Percentiles rank a stretch among this genome's conserved stretches.
Conservation (phyloP, 345 rosid genomes). For the Brassica carinata region DNA sequence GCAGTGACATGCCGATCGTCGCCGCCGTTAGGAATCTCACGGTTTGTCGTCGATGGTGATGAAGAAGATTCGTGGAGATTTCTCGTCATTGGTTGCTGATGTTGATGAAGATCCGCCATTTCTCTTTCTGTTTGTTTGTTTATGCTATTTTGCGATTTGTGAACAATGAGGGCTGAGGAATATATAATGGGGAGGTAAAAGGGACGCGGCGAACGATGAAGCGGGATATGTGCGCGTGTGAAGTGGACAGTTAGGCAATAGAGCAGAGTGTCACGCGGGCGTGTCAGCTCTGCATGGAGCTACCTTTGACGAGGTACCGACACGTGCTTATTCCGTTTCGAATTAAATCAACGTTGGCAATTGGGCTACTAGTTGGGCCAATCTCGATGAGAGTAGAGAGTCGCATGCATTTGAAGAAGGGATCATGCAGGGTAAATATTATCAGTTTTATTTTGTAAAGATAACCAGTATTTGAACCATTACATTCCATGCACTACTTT, state of each 20-base stretch:
- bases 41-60: conserved; percentile 40
- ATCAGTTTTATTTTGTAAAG: background rate
- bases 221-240: background rate
- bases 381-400: background rate
- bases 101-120: conserved; percentile 42
- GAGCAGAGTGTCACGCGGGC: conserved; percentile 9
- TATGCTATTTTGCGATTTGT: background rate
- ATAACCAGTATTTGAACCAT: no score
- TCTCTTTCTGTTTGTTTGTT: background rate
- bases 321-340: background rate
- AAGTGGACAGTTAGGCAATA: background rate
- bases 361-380: background rate
- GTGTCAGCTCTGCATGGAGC: conserved; percentile 37
- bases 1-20: conserved; percentile 43
- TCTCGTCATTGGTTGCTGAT: conserved; percentile 10
- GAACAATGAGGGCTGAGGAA: background rate
- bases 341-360: background rate
- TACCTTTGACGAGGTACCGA: background rate
- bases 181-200: background rate
- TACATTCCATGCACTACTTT: no score
- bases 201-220: conserved; percentile 6
- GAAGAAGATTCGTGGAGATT: conserved; percentile 27
- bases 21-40: conserved; percentile 61
- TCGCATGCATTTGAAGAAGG: background rate
- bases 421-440: background rate